phyloP scores from a whole-genome alignment of 306 rosid genomes.

The Biancaea sappan region DNA sequence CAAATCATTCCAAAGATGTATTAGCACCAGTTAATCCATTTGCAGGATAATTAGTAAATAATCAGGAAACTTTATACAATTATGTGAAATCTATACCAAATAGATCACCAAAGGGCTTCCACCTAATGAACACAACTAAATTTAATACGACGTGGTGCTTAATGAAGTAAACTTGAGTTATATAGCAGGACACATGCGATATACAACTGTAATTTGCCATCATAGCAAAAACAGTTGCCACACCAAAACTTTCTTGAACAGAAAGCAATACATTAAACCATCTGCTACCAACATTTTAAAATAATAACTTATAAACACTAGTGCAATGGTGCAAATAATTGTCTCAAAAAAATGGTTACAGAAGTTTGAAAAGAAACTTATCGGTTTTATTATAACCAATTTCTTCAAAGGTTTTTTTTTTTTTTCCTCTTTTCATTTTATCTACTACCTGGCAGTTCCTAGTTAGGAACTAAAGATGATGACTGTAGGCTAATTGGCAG shows the following conservation, averaged over 20 bases:
- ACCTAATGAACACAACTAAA: neutral
- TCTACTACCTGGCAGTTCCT: constrained; percentile 31
- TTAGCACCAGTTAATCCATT: neutral
- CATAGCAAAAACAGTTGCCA: neutral
- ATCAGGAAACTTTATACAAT: neutral
- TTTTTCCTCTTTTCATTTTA: no score
- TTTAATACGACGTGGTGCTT: neutral
- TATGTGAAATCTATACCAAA: neutral
- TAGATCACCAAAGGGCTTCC: neutral
- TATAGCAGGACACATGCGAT: neutral
- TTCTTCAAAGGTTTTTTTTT: no score
- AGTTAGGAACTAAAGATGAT: neutral
- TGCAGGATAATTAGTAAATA: neutral
- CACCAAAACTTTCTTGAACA: neutral
- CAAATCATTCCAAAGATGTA: neutral
- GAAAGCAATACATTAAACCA: constrained; percentile 2
- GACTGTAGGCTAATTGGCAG: constrained; percentile 26
- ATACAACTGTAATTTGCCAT: neutral
- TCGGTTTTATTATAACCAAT: constrained; percentile 18
- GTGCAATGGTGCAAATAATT: constrained; percentile 11
- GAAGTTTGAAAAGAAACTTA: constrained; percentile 23
- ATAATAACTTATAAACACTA: neutral
- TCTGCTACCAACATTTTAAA: constrained; percentile 10
- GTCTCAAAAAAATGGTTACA: constrained; percentile 10
- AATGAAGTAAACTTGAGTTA: neutral